A percentile compares a stretch with the other conserved stretches of the same genome.
Conservation (phyloP, 1,139 yeast genomes). For the Candida sojae region DNA sequence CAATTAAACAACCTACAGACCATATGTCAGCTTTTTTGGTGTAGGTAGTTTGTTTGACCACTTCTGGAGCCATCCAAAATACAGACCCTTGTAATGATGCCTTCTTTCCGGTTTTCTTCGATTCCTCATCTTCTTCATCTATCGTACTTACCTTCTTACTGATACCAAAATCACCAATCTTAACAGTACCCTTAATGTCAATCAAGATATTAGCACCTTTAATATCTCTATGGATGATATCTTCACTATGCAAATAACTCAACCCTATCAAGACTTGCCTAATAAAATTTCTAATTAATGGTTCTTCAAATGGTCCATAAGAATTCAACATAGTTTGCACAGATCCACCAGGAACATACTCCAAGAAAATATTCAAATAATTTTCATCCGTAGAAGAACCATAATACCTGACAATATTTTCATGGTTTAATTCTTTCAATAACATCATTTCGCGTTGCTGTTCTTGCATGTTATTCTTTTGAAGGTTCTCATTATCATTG, state of each 20-base stretch:
- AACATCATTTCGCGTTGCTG: constrained; percentile 87
- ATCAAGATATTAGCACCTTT: constrained; percentile 92
- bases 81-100: constrained; percentile 93
- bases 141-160: constrained; percentile 65
- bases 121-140: constrained; percentile 24
- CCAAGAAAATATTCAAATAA: constrained; percentile 79
- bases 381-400: constrained; percentile 81
- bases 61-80: constrained; percentile 99
- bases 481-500: constrained; percentile 41
- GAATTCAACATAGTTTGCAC: constrained; percentile 82
- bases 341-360: constrained; percentile 97
- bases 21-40: constrained; percentile 92
- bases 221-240: constrained; percentile 87
- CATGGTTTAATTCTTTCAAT: constrained; percentile 80
- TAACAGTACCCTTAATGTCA: constrained; percentile 87
- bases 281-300: constrained; percentile 78
- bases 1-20: constrained; percentile 90
- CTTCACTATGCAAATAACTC: constrained; percentile 76
- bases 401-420: constrained; percentile 85
- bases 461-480: constrained; percentile 62
- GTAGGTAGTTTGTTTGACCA: constrained; percentile 85
- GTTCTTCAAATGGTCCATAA: constrained; percentile 93
- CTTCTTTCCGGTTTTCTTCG: constrained; percentile 50
- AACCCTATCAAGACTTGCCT: constrained; percentile 84
- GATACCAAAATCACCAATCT: constrained; percentile 93